A percentile compares a stretch with the other conserved stretches of the same genome.
These are phyloP conservation scores for Zygnema cylindricum DNA, from an alignment of 139 green algal species.

Conservation along the genomic window DNA sequence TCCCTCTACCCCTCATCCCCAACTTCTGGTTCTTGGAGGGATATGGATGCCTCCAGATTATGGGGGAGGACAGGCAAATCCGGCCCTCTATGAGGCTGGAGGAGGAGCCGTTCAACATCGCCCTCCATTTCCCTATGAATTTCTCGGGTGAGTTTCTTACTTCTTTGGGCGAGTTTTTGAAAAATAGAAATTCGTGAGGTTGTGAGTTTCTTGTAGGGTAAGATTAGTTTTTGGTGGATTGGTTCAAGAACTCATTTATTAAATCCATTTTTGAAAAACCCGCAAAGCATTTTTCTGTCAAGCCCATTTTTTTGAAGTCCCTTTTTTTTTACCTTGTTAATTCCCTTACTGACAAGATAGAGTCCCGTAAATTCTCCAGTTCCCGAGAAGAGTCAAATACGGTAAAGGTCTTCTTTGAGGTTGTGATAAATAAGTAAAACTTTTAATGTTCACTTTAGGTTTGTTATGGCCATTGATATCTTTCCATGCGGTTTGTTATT, in stretches of 20 bases:
- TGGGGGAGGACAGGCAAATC: background rate
- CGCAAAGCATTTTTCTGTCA: too few relatives aligned
- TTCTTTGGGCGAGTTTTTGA: background rate
- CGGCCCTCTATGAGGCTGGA: slow-evolving; percentile 9
- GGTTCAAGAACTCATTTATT: background rate
- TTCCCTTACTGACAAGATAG: too few relatives aligned
- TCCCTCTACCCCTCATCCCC: background rate
- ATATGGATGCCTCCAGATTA: slow-evolving; percentile 47
- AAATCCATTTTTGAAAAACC: background rate
- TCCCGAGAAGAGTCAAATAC: too few relatives aligned
- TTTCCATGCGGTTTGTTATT: too few relatives aligned
- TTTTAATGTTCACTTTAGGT: too few relatives aligned
- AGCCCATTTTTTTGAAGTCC: too few relatives aligned
- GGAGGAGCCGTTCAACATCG: background rate
- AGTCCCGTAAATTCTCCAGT: too few relatives aligned
- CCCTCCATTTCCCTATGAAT: background rate
- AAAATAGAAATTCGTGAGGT: too few relatives aligned
- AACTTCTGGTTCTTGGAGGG: slow-evolving; percentile 46
- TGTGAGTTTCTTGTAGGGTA: background rate
- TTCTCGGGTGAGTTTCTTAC: background rate
- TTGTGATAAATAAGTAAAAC: too few relatives aligned
- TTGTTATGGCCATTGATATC: too few relatives aligned
- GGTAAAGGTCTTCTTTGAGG: too few relatives aligned
- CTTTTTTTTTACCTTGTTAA: too few relatives aligned
- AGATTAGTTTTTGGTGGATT: background rate